Conservation (phyloP, 1,139 yeast genomes). For the Taphrina sp. region DNA sequence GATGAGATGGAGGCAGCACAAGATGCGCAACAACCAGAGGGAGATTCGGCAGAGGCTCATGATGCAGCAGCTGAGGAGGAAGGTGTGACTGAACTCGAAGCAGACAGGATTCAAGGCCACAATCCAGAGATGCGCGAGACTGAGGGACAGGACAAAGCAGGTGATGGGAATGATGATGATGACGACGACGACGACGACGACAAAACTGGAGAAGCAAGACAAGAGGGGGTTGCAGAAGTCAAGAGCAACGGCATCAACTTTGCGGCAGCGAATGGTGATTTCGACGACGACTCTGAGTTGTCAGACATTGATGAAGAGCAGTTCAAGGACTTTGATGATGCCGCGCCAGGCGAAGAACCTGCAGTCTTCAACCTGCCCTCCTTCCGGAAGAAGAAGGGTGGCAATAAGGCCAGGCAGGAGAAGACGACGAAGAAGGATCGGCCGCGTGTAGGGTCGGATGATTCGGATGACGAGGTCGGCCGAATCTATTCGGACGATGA, state of each 20-base stretch:
- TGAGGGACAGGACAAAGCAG: background rate
- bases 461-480: conserved; percentile 41
- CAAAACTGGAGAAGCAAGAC: background rate
- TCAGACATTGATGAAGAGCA: conserved; percentile 48
- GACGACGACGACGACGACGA: background rate
- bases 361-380: conserved; percentile 48
- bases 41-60: background rate
- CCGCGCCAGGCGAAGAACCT: conserved; percentile 41
- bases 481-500: conserved; percentile 38
- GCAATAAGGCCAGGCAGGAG: conserved; percentile 14
- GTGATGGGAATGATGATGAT: background rate
- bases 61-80: conserved; percentile 7
- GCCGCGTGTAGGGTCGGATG: conserved; percentile 37
- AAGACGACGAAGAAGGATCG: conserved; percentile 37
- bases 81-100: conserved; percentile 11
- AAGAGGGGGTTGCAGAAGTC: conserved; percentile 1
- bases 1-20: conserved; percentile 1
- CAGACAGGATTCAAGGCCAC: background rate
- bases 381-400: conserved; percentile 43
- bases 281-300: conserved; percentile 41
- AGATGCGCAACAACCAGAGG: conserved; percentile 13
- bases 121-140: background rate
- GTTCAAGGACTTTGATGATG: conserved; percentile 42
- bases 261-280: conserved; percentile 32
- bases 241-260: conserved; percentile 12